Evolutionary conservation across 176 grass and related monocot genomes (phyloP).

Genomic region (Paspalum notatum): DNA sequence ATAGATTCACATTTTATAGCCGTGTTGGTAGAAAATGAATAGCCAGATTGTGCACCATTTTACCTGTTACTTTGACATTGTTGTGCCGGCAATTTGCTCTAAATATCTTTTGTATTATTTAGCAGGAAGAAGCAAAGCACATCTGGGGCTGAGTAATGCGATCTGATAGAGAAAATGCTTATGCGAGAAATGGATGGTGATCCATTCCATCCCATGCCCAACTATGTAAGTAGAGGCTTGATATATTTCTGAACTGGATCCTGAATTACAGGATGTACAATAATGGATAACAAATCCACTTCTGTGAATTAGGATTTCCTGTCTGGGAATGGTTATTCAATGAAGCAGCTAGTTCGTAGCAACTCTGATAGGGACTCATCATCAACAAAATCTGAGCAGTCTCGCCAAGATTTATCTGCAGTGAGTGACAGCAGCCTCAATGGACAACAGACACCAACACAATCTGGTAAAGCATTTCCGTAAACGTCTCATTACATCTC

Average conservation of each 20-base stretch:
- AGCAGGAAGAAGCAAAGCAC: constrained; percentile 30
- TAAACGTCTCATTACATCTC: not conserved
- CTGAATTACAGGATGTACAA: constrained; percentile 6
- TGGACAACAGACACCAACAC: constrained; percentile 47
- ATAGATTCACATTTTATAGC: not conserved
- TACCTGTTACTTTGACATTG: constrained; percentile 1
- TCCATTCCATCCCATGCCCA: constrained; percentile 45
- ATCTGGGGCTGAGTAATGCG: constrained; percentile 37
- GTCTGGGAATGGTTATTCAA: constrained; percentile 46
- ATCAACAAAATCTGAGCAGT: constrained; percentile 59
- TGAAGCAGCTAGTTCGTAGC: constrained; percentile 49
- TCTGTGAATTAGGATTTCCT: constrained; percentile 46
- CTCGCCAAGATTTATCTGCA: constrained; percentile 60
- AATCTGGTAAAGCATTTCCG: constrained; percentile 60
- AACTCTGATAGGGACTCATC: constrained; percentile 57
- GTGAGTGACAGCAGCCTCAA: constrained; percentile 63
- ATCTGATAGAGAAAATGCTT: constrained; percentile 42
- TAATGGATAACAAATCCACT: constrained; percentile 33
- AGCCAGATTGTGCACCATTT: not conserved
- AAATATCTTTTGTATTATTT: not conserved
- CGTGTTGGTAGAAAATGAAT: not conserved
- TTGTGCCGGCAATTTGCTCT: not conserved
- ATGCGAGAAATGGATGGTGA: constrained; percentile 53
- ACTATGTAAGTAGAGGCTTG: constrained; percentile 38
- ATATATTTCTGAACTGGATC: constrained; percentile 25